Evolutionary conservation across 2,329 filamentous ascomycete genomes (phyloP), one percentile per base, ranked within the genome.

Genomic region (Fusarium chaquense): DNA sequence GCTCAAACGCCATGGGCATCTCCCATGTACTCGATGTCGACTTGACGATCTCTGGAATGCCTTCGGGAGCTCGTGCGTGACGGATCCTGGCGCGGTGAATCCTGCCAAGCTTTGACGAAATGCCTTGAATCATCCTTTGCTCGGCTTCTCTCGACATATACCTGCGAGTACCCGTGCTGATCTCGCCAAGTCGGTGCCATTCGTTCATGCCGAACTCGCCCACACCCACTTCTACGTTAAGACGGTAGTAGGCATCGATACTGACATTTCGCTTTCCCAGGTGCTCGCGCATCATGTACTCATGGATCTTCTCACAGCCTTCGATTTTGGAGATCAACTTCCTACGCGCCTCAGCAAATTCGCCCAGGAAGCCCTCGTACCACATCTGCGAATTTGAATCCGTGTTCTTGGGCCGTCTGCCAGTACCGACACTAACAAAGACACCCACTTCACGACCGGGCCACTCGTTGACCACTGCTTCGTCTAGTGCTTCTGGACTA

Each of bases 201-300:
- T 98, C 96, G 77, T 98, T 99, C 94, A 99, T 98, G 53, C 93
- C 95, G 78, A 98, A 98, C 77, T 98, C 96, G 55, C 95, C 94
- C 5, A 98, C 94, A 2, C 95, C 96, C 18, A 97, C 90, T 77
- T 98, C 94, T 41, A 98, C 96, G 70, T 99, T 99, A n/a, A 98
- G 84, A 10, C 96, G 91, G 78, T 94, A 97, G 82, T 99, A 99
- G 78, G 97, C 93, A 62, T 98, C 94, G 53, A 89, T 87, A 73
- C 92, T 94, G 63, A 98, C 93, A 28, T 91, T 89, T 35, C 94
- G 89, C 78, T 90, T 92, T 9, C 87, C 82, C 24, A 98, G 84
- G 71, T 94, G 89, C 49, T 97, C 92, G 62, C 88, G 89, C 62
- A 91, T 82, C 94, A 98, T 97, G 73, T 89, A 88, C 76, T 93